Base-by-base conservation (phyloP, 2,329 filamentous ascomycete species). In the Fusarium sambucinum region DNA sequence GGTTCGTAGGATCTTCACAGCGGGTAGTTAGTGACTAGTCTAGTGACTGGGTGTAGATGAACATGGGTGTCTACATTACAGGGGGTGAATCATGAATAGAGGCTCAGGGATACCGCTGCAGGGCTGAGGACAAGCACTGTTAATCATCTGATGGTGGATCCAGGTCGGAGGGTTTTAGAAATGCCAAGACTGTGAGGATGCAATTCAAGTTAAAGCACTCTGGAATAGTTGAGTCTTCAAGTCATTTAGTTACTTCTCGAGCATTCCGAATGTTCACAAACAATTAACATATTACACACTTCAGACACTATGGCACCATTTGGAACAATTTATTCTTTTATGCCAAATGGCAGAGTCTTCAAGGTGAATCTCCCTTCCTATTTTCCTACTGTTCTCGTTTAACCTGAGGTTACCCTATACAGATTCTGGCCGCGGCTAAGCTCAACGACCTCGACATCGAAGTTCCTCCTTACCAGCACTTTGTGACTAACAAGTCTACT, bases 381-480 rank as follows among this genome's bases (percentile, higher is more conserved):
- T 14, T 6, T 10, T 13, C 8, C 5, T 23, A 4, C 21, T 17
- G 8, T n/a, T 10, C 17, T 13, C 35, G 13, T 19, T 37, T 27
- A 9, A 21, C 21, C 8, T 3, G 12, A 19, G n/a, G 9, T 51
- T 51, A 51, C 48, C 35, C 23, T 51, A 30, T 21, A 40, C 13
- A 58, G 55, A 54, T 58, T 9, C 55, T 58, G 9, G 47, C 55
- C 3, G 55, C 55, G 2, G 55, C 55, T 3, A 58, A 45, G 17
- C 55, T 58, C n/a, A 58, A 54, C 23, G 53, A 58, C 6, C 32
- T 58, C 21, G 27, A 29, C 7, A 12, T 58, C 2, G 48, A 58
- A 19, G 17, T 58, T 23, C 23, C 55, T 9, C 37, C 47, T 17
- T 58, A 58, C 14, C 30, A 58, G 11, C 47, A 54, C 19, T 33